Evolutionary conservation across 129 eudicot genomes (phyloP).

Genomic region (Pseudognaphalium luteoalbum): DNA sequence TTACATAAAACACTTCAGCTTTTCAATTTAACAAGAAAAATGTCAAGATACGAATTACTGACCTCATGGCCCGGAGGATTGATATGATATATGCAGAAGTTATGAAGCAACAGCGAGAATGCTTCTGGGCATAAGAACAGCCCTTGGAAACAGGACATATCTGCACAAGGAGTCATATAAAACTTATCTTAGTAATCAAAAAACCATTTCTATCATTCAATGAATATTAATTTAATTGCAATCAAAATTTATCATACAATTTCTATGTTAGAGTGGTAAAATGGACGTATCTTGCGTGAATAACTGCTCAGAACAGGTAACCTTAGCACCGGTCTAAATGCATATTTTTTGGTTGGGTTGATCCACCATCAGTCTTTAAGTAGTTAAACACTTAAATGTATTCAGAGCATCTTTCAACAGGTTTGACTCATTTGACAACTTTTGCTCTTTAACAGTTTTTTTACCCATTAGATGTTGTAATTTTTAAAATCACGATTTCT

Average conservation of each 20-base stretch:
- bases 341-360: neutral
- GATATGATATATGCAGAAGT: constrained; percentile 89
- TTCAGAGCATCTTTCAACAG: neutral
- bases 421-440: neutral
- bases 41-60: constrained; percentile 32
- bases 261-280: neutral
- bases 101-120: constrained; percentile 79
- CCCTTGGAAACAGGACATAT: constrained; percentile 92
- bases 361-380: neutral
- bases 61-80: constrained; percentile 98
- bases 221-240: constrained; percentile 7
- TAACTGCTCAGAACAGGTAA: neutral
- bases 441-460: neutral
- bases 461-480: neutral
- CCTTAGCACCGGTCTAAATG: neutral
- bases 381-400: neutral
- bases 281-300: neutral
- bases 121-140: constrained; percentile 86
- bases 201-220: constrained; percentile 3
- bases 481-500: neutral
- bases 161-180: constrained; percentile 47
- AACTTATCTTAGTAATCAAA: neutral
- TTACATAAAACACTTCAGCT: neutral
- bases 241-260: constrained; percentile 4
- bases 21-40: neutral